Percentiles rank a stretch among this genome's conserved stretches.
Evolutionary conservation across 164 flowering plant genomes (phyloP).

Genomic region (Kingdonia uniflora): DNA sequence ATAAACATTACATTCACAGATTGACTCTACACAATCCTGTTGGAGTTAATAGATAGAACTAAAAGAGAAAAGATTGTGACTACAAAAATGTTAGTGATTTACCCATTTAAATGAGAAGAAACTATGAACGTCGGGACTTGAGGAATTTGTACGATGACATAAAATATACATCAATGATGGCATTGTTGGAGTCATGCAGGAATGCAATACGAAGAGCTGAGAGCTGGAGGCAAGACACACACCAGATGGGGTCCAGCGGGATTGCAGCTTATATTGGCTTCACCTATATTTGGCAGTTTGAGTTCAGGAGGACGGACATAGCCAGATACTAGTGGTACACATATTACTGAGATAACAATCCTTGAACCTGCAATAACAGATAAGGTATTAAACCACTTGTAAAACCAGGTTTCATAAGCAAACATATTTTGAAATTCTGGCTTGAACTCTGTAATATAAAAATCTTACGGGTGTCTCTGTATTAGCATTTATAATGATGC

Average conservation of each 20-base stretch:
- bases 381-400: not conserved
- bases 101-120: too few species aligned
- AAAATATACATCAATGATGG: conserved; percentile 1
- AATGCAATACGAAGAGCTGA: conserved; percentile 87
- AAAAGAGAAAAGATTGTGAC: too few species aligned
- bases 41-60: too few species aligned
- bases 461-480: too few species aligned
- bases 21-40: too few species aligned
- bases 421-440: too few species aligned
- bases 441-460: too few species aligned
- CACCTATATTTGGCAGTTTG: conserved; percentile 53
- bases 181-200: conserved; percentile 31
- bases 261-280: conserved; percentile 75
- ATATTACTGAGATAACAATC: conserved; percentile 60
- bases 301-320: conserved; percentile 93
- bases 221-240: conserved; percentile 84
- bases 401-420: not conserved
- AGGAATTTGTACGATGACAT: not conserved
- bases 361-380: conserved; percentile 58
- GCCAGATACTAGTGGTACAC: conserved; percentile 83
- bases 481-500: too few species aligned
- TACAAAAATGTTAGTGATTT: too few species aligned
- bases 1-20: too few species aligned
- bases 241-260: conserved; percentile 90
- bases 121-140: too few species aligned